A percentile compares a stretch with the other conserved stretches of the same genome.
phyloP scores from a whole-genome alignment of 2,329 filamentous ascomycete genomes.

The Colletotrichum sp. region DNA sequence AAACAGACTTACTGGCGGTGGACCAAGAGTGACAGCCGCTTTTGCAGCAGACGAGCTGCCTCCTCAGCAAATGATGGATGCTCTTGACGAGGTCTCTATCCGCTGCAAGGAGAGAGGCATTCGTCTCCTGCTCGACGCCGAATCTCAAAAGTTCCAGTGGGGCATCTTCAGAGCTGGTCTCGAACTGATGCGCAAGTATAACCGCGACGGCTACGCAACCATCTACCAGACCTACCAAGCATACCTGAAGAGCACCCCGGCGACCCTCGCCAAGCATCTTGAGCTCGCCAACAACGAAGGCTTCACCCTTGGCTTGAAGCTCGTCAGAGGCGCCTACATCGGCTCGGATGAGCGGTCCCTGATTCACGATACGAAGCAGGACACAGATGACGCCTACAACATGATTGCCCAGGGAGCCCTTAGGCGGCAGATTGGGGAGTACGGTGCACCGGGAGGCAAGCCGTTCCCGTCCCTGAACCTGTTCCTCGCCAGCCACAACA shows the following conservation, averaged over 20 bases:
- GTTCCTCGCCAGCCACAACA: constrained; percentile 87
- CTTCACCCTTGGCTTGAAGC: constrained; percentile 75
- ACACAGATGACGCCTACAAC: constrained; percentile 77
- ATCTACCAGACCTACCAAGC: constrained; percentile 84
- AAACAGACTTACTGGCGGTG: constrained; percentile 78
- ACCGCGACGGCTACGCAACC: constrained; percentile 67
- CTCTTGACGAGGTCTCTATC: constrained; percentile 79
- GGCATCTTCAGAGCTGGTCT: constrained; percentile 84
- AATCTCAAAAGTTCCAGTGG: constrained; percentile 78
- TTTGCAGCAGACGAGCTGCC: constrained; percentile 69
- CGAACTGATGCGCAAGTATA: constrained; percentile 77
- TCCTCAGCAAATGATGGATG: constrained; percentile 66
- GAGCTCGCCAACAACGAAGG: constrained; percentile 59
- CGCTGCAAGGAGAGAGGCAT: constrained; percentile 73
- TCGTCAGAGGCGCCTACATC: constrained; percentile 78
- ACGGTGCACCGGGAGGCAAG: constrained; percentile 28
- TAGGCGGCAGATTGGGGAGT: constrained; percentile 61
- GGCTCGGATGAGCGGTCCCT: constrained; percentile 71
- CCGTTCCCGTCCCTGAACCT: constrained; percentile 64
- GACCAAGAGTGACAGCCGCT: constrained; percentile 72
- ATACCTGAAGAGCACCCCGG: constrained; percentile 70
- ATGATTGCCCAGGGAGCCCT: constrained; percentile 72
- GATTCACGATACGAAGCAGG: constrained; percentile 74
- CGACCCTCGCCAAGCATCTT: constrained; percentile 64
- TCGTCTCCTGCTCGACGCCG: constrained; percentile 82